phyloP scores from a whole-genome alignment of 2,329 filamentous ascomycete genomes.

The Trichoderma breve region DNA sequence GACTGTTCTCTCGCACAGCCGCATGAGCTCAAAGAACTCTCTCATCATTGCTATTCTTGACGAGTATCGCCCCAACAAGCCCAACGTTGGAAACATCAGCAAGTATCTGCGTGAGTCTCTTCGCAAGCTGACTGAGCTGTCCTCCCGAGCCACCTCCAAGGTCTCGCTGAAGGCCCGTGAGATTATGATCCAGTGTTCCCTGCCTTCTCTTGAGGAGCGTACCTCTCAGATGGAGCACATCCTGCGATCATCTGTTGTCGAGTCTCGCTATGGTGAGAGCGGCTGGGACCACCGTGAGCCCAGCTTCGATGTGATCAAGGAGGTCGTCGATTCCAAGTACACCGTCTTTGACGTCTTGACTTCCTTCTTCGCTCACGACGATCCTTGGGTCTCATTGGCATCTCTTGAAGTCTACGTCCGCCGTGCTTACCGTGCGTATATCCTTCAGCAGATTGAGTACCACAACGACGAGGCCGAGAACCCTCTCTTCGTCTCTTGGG shows the following conservation, averaged over 20 bases:
- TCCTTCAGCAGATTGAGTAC: slow-evolving; percentile 85
- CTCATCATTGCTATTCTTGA: slow-evolving; percentile 88
- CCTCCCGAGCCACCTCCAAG: slow-evolving; percentile 77
- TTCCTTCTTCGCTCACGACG: slow-evolving; percentile 90
- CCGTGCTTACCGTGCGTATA: slow-evolving; percentile 94
- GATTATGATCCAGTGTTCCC: slow-evolving; percentile 92
- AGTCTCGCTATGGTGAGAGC: slow-evolving; percentile 96
- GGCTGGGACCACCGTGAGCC: slow-evolving; percentile 96
- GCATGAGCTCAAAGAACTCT: slow-evolving; percentile 90
- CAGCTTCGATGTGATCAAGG: slow-evolving; percentile 85
- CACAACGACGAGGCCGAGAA: slow-evolving; percentile 69
- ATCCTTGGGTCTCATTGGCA: slow-evolving; percentile 90
- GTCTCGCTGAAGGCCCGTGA: slow-evolving; percentile 96
- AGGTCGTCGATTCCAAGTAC: slow-evolving; percentile 97
- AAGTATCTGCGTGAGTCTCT: slow-evolving; percentile 83
- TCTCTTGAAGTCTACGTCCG: slow-evolving; percentile 95
- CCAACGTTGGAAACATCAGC: slow-evolving; percentile 80
- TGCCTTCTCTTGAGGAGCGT: slow-evolving; percentile 94
- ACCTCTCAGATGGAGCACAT: slow-evolving; percentile 98
- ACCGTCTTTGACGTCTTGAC: slow-evolving; percentile 96
- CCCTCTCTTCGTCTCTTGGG: slow-evolving; percentile 84
- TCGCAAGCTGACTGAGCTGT: slow-evolving; percentile 84
- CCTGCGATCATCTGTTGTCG: slow-evolving; percentile 87
- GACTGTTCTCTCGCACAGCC: slow-evolving; percentile 89
- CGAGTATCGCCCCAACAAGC: slow-evolving; percentile 92